Conservation (phyloP, 768 basidiomycete genomes). For the Rhodotorula babjevae region DNA sequence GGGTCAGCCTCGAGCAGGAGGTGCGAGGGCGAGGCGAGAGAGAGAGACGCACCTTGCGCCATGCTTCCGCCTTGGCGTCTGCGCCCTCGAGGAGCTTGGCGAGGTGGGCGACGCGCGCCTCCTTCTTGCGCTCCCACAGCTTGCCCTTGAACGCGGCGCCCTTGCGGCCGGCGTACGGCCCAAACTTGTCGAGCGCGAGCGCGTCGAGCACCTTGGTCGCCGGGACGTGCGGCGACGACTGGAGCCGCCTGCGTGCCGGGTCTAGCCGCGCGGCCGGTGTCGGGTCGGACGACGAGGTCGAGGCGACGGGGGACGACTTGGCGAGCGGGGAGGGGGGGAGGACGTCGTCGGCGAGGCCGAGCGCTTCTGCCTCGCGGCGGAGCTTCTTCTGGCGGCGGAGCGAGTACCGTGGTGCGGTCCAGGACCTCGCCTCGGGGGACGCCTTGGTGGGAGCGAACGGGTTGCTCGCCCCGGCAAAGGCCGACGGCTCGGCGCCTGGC, state of each 20-base stretch:
- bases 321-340: constrained; percentile 8
- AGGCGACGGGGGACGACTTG: neutral
- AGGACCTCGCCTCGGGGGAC: constrained; percentile 9
- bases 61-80: constrained; percentile 15
- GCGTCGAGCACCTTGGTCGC: constrained; percentile 21
- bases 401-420: constrained; percentile 37
- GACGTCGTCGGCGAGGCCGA: constrained; percentile 13
- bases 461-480: constrained; percentile 20
- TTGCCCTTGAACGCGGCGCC: constrained; percentile 40
- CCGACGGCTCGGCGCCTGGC: neutral
- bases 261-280: constrained; percentile 1
- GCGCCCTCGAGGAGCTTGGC: constrained; percentile 19
- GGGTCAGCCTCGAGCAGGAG: neutral
- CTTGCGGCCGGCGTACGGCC: constrained; percentile 36
- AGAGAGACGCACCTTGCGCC: constrained; percentile 31
- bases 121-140: constrained; percentile 36
- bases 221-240: constrained; percentile 11
- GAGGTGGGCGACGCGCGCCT: constrained; percentile 16
- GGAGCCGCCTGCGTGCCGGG: neutral
- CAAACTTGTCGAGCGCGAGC: constrained; percentile 26
- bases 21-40: neutral
- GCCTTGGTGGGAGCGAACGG: constrained; percentile 31
- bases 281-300: neutral
- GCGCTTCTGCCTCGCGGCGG: constrained; percentile 3
- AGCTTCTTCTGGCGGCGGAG: constrained; percentile 34